Evolutionary conservation across 495 filamentous ascomycete species (phyloP).

Genomic region (Daldinia childiae): DNA sequence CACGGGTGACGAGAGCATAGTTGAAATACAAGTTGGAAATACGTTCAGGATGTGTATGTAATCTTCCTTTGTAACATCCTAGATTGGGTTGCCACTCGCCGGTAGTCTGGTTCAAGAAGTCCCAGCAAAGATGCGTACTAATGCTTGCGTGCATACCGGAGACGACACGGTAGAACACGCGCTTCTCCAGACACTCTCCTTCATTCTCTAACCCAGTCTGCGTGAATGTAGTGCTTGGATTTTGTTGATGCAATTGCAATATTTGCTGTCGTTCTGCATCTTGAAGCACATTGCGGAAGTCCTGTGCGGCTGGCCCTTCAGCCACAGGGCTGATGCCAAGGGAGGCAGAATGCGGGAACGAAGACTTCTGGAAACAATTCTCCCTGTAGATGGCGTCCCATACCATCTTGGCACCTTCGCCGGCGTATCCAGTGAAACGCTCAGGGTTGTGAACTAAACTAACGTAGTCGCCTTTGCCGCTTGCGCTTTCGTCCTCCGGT

Average conservation of each 20-base stretch:
- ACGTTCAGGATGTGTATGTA: slow-evolving; percentile 85
- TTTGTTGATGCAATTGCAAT: slow-evolving; percentile 60
- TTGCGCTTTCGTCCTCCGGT: slow-evolving; percentile 89
- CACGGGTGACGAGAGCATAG: slow-evolving; percentile 91
- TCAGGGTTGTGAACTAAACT: slow-evolving; percentile 93
- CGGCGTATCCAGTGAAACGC: slow-evolving; percentile 92
- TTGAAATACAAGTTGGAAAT: slow-evolving; percentile 99
- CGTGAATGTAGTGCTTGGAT: slow-evolving; percentile 60
- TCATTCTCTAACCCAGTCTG: slow-evolving; percentile 73
- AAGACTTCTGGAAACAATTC: slow-evolving; percentile 89
- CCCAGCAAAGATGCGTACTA: slow-evolving; percentile 94
- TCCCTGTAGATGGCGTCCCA: slow-evolving; percentile 98
- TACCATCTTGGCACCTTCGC: slow-evolving; percentile 81
- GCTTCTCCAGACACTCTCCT: slow-evolving; percentile 95
- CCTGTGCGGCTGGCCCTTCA: slow-evolving; percentile 73
- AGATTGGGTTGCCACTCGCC: slow-evolving; percentile 94
- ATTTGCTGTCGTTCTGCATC: slow-evolving; percentile 72
- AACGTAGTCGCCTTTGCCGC: slow-evolving; percentile 93
- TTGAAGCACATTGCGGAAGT: slow-evolving; percentile 84
- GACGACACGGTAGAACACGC: slow-evolving; percentile 93
- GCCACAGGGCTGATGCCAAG: slow-evolving; percentile 53
- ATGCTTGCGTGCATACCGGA: slow-evolving; percentile 99
- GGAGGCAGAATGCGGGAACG: slow-evolving; percentile 60
- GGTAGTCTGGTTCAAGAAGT: slow-evolving; percentile 94
- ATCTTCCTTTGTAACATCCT: slow-evolving; percentile 83